A percentile compares a stretch with the other conserved stretches of the same genome.
These are phyloP conservation scores for Candida khao-thaluensis DNA, from an alignment of 805 yeast species.

Conservation along the genomic window DNA sequence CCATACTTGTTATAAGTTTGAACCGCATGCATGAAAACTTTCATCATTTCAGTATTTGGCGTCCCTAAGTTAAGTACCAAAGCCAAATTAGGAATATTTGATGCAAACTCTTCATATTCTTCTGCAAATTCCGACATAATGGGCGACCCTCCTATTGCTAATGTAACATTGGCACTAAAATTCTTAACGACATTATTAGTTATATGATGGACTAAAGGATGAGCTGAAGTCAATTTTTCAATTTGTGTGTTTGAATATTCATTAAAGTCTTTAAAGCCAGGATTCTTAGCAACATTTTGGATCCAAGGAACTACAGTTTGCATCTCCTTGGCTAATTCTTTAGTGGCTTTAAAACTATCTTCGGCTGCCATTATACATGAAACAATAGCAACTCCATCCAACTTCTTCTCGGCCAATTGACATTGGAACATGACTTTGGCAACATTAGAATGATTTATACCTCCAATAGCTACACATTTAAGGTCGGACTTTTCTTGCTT, in stretches of 20 bases:
- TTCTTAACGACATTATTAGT: slow-evolving; percentile 88
- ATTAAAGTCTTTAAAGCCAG: neutral
- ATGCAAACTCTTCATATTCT: slow-evolving; percentile 69
- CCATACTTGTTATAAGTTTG: slow-evolving; percentile 54
- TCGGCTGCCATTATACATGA: slow-evolving; percentile 74
- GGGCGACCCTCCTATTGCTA: slow-evolving; percentile 85
- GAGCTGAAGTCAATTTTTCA: slow-evolving; percentile 20
- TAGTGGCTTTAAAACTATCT: slow-evolving; percentile 54
- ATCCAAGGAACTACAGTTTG: slow-evolving; percentile 15
- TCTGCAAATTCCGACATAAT: slow-evolving; percentile 75
- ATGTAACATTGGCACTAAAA: slow-evolving; percentile 80
- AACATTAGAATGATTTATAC: slow-evolving; percentile 64
- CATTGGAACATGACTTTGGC: slow-evolving; percentile 55
- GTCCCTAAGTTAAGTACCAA: slow-evolving; percentile 79
- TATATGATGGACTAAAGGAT: slow-evolving; percentile 80
- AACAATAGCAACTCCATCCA: slow-evolving; percentile 88
- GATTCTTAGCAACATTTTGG: neutral
- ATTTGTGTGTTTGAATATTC: slow-evolving; percentile 6
- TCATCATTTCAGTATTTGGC: slow-evolving; percentile 44
- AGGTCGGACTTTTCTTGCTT: slow-evolving; percentile 31
- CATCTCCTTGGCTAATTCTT: slow-evolving; percentile 26
- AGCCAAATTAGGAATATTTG: slow-evolving; percentile 47
- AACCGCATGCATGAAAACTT: slow-evolving; percentile 51
- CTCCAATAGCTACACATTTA: slow-evolving; percentile 77
- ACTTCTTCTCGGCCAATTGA: slow-evolving; percentile 40